Evolutionary conservation across 2,329 filamentous ascomycete species (phyloP).

Genomic region (Monosporascus sp.): DNA sequence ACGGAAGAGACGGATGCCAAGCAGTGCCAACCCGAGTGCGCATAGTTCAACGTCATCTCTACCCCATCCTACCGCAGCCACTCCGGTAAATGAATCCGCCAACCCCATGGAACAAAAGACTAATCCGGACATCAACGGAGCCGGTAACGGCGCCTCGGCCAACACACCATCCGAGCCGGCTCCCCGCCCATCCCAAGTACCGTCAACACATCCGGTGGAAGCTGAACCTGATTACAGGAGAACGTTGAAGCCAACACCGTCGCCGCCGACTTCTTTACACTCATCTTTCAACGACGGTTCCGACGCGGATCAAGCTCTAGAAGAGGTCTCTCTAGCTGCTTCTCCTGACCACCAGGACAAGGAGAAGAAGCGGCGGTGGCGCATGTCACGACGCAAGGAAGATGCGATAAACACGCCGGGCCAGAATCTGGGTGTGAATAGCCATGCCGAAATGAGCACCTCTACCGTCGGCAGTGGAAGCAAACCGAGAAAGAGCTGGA

Average conservation of each 20-base stretch:
- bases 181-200: conserved; percentile 41
- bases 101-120: conserved; percentile 40
- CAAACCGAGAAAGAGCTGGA: conserved; percentile 43
- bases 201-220: conserved; percentile 36
- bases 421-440: conserved; percentile 53
- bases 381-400: conserved; percentile 64
- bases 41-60: conserved; percentile 85
- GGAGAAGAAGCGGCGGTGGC: conserved; percentile 66
- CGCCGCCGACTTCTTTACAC: conserved; percentile 71
- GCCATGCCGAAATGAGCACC: conserved; percentile 59
- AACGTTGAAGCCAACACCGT: conserved; percentile 60
- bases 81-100: conserved; percentile 39
- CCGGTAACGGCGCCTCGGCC: conserved; percentile 17
- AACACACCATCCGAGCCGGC: conserved; percentile 39
- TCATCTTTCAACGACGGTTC: conserved; percentile 78
- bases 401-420: conserved; percentile 45
- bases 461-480: conserved; percentile 62
- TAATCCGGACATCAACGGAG: conserved; percentile 11
- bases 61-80: conserved; percentile 38
- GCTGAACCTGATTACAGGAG: conserved; percentile 38
- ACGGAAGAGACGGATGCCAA: conserved; percentile 76
- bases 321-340: conserved; percentile 40
- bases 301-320: conserved; percentile 63
- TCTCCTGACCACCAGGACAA: conserved; percentile 47
- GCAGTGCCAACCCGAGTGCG: conserved; percentile 76